phyloP scores from a whole-genome alignment of 2,329 filamentous ascomycete species.

The Aspergillus versicolor region DNA sequence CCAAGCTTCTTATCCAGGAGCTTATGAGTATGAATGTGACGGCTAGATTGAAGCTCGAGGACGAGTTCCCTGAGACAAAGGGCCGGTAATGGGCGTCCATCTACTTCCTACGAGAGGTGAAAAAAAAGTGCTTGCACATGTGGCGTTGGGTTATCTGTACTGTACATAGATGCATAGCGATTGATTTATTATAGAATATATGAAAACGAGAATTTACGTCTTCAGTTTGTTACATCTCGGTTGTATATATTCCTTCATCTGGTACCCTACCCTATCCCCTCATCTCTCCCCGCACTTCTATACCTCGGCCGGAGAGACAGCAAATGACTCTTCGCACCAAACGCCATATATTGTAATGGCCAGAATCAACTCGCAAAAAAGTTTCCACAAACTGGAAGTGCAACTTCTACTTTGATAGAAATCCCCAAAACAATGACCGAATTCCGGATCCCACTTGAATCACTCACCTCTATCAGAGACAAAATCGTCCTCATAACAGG shows the following conservation, averaged over 20 bases:
- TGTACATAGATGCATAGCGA: conserved; percentile 26
- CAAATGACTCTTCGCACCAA: background rate
- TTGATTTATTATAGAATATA: conserved; percentile 12
- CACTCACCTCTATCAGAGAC: conserved; percentile 38
- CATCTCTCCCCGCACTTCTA: conserved; percentile 1
- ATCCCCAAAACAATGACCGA: conserved; percentile 3
- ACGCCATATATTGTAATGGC: background rate
- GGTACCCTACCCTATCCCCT: background rate
- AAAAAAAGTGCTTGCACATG: conserved; percentile 9
- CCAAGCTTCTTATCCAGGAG: conserved; percentile 94
- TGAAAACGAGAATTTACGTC: background rate
- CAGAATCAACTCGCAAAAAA: background rate
- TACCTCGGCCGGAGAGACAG: background rate
- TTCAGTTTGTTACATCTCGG: background rate
- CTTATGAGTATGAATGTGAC: conserved; percentile 99
- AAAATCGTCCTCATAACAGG: conserved; percentile 57
- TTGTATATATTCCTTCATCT: background rate
- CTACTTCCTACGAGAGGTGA: background rate
- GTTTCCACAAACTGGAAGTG: background rate
- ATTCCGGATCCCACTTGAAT: conserved; percentile 9
- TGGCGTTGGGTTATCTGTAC: conserved; percentile 16
- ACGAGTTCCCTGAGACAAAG: conserved; percentile 73
- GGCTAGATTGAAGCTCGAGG: conserved; percentile 82
- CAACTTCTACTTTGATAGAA: too few species aligned
- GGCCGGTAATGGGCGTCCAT: conserved; percentile 25